A percentile compares a stretch with the other conserved stretches of the same genome.
Evolutionary conservation across 73 alveolate genomes (phyloP).

Genomic region (Stentor roeselii): DNA sequence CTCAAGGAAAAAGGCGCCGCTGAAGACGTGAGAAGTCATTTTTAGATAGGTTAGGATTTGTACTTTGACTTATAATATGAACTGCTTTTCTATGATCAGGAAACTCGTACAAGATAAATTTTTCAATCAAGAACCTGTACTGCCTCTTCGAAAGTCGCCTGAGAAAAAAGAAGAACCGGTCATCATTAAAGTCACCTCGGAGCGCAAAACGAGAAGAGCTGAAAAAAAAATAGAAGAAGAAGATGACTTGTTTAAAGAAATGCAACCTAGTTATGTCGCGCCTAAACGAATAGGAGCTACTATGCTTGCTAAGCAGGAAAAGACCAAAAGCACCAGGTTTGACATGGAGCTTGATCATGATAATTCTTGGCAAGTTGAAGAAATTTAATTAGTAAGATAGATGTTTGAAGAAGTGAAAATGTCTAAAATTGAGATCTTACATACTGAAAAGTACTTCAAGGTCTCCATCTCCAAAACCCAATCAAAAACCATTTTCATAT

Average conservation of each 20-base stretch:
- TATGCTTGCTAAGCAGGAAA: background rate
- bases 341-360: constrained; percentile 3
- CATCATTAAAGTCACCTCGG: background rate
- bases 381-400: too few relatives aligned
- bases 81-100: background rate
- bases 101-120: background rate
- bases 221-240: constrained; percentile 15
- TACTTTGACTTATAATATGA: too few relatives aligned
- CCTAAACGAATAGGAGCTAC: background rate
- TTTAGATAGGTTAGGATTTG: too few relatives aligned
- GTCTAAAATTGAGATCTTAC: too few relatives aligned
- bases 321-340: background rate
- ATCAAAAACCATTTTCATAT: too few relatives aligned
- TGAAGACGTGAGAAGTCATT: background rate
- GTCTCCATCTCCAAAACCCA: too few relatives aligned
- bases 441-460: too few relatives aligned
- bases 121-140: background rate
- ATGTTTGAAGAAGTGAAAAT: too few relatives aligned
- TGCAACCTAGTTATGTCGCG: constrained; percentile 23
- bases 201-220: background rate
- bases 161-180: background rate
- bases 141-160: background rate
- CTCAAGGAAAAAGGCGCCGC: background rate
- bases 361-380: background rate
- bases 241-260: constrained; percentile 16